Evolutionary conservation across 768 basidiomycete species (phyloP).

Genomic region (Antrodiella citrinella): DNA sequence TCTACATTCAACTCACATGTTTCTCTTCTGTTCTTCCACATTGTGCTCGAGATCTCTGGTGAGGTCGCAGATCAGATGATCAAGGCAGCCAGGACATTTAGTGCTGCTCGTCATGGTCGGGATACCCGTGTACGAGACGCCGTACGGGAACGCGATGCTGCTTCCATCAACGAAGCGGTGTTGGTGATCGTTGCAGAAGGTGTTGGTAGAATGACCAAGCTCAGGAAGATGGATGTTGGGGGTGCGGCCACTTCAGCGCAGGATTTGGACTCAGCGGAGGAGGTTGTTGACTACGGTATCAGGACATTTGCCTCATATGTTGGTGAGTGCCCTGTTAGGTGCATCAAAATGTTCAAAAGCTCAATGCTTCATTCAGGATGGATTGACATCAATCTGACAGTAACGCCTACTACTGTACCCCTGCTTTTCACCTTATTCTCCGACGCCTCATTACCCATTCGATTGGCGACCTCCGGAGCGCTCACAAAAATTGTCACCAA

Average conservation of each 20-base stretch:
- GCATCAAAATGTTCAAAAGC: neutral
- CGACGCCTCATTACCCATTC: slow-evolving; percentile 69
- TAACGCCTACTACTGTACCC: slow-evolving; percentile 83
- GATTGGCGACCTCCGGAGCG: slow-evolving; percentile 74
- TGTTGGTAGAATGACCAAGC: slow-evolving; percentile 44
- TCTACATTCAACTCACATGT: slow-evolving; percentile 75
- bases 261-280: slow-evolving; percentile 52
- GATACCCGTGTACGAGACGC: slow-evolving; percentile 85
- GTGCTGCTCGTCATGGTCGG: slow-evolving; percentile 60
- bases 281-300: slow-evolving; percentile 89
- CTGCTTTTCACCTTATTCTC: slow-evolving; percentile 79
- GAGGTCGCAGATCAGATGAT: slow-evolving; percentile 96
- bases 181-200: slow-evolving; percentile 74
- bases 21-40: slow-evolving; percentile 82
- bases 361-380: slow-evolving; percentile 53
- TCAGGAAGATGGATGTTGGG: slow-evolving; percentile 37
- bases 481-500: slow-evolving; percentile 82
- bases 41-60: slow-evolving; percentile 90
- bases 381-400: slow-evolving; percentile 95
- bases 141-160: slow-evolving; percentile 85
- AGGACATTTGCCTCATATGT: slow-evolving; percentile 90
- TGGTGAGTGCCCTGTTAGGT: slow-evolving; percentile 46
- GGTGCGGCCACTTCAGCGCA: slow-evolving; percentile 33
- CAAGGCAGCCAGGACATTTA: slow-evolving; percentile 76
- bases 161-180: slow-evolving; percentile 78